Conservation (phyloP, 2,329 filamentous ascomycete species). For the Rutstroemia sp. region DNA sequence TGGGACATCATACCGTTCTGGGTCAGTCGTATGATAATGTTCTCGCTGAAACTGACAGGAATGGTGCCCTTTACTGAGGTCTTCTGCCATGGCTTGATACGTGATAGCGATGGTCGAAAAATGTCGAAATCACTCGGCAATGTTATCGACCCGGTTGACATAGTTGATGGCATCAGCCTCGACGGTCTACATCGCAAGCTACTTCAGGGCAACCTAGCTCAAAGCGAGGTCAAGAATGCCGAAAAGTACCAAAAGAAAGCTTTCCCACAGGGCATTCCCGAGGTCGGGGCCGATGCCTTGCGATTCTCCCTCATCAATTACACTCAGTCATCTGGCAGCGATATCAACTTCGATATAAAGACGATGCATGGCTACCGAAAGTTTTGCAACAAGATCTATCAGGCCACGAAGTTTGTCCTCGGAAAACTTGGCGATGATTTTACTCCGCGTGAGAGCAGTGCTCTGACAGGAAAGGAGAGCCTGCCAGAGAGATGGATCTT, state of each 20-base stretch:
- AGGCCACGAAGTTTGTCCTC: slow-evolving; percentile 91
- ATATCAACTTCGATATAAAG: slow-evolving; percentile 84
- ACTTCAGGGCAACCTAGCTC: slow-evolving; percentile 70
- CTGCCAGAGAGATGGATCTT: slow-evolving; percentile 71
- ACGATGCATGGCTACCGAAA: slow-evolving; percentile 89
- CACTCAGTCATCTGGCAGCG: slow-evolving; percentile 65
- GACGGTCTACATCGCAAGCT: slow-evolving; percentile 77
- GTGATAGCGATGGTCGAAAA: slow-evolving; percentile 89
- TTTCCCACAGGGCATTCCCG: slow-evolving; percentile 89
- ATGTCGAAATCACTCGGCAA: slow-evolving; percentile 97
- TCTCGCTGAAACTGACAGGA: slow-evolving; percentile 84
- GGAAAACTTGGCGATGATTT: slow-evolving; percentile 65
- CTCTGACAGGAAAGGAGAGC: slow-evolving; percentile 54
- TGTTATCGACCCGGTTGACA: slow-evolving; percentile 88
- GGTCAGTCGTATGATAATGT: slow-evolving; percentile 91
- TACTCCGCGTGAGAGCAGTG: slow-evolving; percentile 45
- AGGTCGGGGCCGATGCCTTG: slow-evolving; percentile 87
- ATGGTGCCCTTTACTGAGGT: slow-evolving; percentile 90
- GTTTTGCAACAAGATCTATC: slow-evolving; percentile 98
- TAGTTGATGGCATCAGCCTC: slow-evolving; percentile 79
- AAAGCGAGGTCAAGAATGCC: slow-evolving; percentile 75
- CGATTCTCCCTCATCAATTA: slow-evolving; percentile 85
- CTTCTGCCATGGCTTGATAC: slow-evolving; percentile 88
- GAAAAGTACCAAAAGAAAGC: slow-evolving; percentile 89
- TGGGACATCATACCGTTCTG: slow-evolving; percentile 97